Percentiles rank a stretch among this genome's conserved stretches.
These are phyloP conservation scores for Saccharata proteae DNA, from an alignment of 2,329 filamentous ascomycete species.

Conservation along the genomic window DNA sequence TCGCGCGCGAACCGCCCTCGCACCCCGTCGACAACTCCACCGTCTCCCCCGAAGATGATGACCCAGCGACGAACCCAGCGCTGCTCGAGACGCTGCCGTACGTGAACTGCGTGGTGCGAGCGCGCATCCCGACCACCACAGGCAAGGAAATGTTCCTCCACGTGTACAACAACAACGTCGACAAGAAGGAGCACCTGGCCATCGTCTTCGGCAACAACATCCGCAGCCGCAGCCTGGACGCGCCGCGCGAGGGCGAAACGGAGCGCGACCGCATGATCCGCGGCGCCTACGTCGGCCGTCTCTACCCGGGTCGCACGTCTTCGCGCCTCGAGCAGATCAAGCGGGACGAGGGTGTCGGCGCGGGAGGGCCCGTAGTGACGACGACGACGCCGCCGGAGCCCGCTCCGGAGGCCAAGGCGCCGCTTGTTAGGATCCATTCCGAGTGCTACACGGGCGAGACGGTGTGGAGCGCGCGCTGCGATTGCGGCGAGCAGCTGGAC, in stretches of 20 bases:
- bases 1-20: constrained; percentile 23
- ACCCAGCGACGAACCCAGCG: constrained; percentile 39
- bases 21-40: constrained; percentile 32
- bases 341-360: constrained; percentile 21
- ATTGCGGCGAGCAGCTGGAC: constrained; percentile 95
- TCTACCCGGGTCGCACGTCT: constrained; percentile 74
- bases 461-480: constrained; percentile 93
- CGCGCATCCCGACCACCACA: constrained; percentile 81
- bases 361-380: too few relatives aligned
- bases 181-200: constrained; percentile 91
- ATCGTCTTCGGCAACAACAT: constrained; percentile 92
- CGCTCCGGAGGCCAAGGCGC: constrained; percentile 35
- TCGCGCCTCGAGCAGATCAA: constrained; percentile 50
- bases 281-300: constrained; percentile 78
- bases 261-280: constrained; percentile 87
- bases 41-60: constrained; percentile 19
- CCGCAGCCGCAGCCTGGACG: constrained; percentile 58
- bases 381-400: constrained; percentile 14
- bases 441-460: constrained; percentile 99
- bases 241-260: constrained; percentile 61
- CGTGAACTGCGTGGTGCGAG: constrained; percentile 89
- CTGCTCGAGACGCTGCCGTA: constrained; percentile 65
- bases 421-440: constrained; percentile 88
- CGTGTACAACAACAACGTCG: constrained; percentile 82
- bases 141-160: constrained; percentile 97